Base-by-base conservation (phyloP, 2,329 filamentous ascomycete species). In the Microcyclosporella mali region DNA sequence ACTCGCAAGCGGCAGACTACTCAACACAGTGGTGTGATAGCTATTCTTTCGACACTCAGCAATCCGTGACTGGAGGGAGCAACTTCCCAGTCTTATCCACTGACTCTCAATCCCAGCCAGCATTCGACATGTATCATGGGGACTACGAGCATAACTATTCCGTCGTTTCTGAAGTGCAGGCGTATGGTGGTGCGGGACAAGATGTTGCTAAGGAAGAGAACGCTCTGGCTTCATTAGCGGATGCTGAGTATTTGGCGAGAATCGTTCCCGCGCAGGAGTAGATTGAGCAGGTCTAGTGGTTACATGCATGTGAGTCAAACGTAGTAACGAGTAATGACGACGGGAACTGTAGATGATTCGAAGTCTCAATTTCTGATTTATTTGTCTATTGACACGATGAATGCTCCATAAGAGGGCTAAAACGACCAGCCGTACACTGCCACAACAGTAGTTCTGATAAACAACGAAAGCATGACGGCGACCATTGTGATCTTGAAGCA, bases 151-250 rank as follows among this genome's bases (percentile, higher is more conserved):
- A 42, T 8, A 7, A 28, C 2, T 49, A 46, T 27, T 6, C 14
- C 17, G 14, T 34, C 15, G 39, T 30, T 7, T 18, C 33, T 27
- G 47, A 47, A 15, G 41, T 37, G 14, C 47, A 50, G 18, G 47
- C 47, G 9, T 50, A 50, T 29, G 47, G 40, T 11, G 47, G 47
- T 17, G 47, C 47, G n/a, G 43, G 47, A 12, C 47, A 46, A 37
- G 47, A 49, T 12, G 37, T 33, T 6, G 33, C 40, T 17, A 40
- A 42, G 30, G 34, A 44, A 28, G 47, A 47, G 14, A 33, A 40
- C 25, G 16, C 42, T 14, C 16, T 49, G 36, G 39, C 27, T 17
- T 32, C 46, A 16, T 31, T 49, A 40, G 42, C 46, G 4, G 46
- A 40, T 37, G 46, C 39, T 31, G 40, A 34, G 15, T 47, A 40